Evolutionary conservation across 2,329 filamentous ascomycete genomes (phyloP).

Genomic region (Neoscytalidium dimidiatum): DNA sequence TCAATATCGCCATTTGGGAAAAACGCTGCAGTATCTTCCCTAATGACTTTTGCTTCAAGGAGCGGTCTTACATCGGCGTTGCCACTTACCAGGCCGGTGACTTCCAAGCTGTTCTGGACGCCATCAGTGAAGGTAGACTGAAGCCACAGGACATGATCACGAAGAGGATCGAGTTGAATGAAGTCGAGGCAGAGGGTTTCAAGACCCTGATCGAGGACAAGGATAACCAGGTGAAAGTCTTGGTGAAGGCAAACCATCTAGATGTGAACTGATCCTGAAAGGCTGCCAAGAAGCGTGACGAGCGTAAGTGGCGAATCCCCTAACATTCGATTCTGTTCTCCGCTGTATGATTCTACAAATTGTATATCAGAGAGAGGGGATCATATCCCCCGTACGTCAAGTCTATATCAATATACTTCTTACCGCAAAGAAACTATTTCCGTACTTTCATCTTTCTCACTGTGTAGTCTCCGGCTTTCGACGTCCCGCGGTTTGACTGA

Average conservation of each 20-base stretch:
- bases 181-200: conserved; percentile 51
- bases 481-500: too few relatives aligned
- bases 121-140: conserved; percentile 47
- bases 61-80: conserved; percentile 55
- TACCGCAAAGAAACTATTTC: too few relatives aligned
- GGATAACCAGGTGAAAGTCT: conserved; percentile 52
- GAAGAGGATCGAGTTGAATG: conserved; percentile 47
- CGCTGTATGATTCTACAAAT: background rate
- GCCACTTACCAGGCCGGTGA: conserved; percentile 56
- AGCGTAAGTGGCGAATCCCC: background rate
- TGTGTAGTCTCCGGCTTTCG: too few relatives aligned
- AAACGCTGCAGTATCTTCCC: conserved; percentile 52
- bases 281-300: background rate
- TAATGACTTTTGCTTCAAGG: conserved; percentile 56
- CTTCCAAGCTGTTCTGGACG: conserved; percentile 49
- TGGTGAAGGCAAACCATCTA: conserved; percentile 37
- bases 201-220: conserved; percentile 51
- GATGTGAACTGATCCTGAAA: background rate
- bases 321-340: background rate
- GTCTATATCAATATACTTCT: too few relatives aligned
- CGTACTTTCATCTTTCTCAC: too few relatives aligned
- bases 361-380: too few relatives aligned
- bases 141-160: conserved; percentile 51
- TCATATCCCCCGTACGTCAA: too few relatives aligned
- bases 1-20: conserved; percentile 60